Evolutionary conservation across 371 early-diverging fungal genomes (phyloP).

Genomic region (Dichotomocladium elegans): DNA sequence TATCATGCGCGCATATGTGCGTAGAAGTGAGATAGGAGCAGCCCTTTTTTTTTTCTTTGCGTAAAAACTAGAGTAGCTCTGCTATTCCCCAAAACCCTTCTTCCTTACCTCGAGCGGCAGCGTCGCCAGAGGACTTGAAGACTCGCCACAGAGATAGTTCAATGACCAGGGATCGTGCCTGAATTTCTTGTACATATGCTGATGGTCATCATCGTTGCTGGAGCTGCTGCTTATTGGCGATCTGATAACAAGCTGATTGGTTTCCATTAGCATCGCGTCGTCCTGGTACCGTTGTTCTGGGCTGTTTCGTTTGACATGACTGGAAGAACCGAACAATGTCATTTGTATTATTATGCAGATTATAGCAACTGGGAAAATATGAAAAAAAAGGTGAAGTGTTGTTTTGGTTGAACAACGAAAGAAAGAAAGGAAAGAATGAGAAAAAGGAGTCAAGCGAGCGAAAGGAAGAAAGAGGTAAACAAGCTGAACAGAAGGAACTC

Average conservation of each 20-base stretch:
- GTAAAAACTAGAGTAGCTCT: neutral
- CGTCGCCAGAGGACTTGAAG: conserved; percentile 31
- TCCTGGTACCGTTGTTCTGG: too few relatives aligned
- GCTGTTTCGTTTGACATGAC: too few relatives aligned
- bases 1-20: neutral
- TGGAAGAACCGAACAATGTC: too few relatives aligned
- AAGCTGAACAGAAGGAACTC: too few relatives aligned
- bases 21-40: neutral
- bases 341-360: conserved; percentile 4
- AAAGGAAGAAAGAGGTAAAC: neutral
- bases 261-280: too few relatives aligned
- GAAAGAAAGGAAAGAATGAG: neutral
- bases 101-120: conserved; percentile 33
- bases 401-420: neutral
- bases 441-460: neutral
- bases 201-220: neutral
- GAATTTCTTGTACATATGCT: conserved; percentile 13
- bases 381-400: neutral
- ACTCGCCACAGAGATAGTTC: conserved; percentile 25
- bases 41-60: conserved; percentile 5
- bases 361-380: neutral
- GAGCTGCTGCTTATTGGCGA: too few relatives aligned
- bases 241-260: too few relatives aligned
- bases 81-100: neutral
- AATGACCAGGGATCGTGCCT: conserved; percentile 21